Evolutionary conservation across 306 rosid genomes (phyloP), one percentile per base, ranked within the genome.

Genomic region (Rosa lucieae): DNA sequence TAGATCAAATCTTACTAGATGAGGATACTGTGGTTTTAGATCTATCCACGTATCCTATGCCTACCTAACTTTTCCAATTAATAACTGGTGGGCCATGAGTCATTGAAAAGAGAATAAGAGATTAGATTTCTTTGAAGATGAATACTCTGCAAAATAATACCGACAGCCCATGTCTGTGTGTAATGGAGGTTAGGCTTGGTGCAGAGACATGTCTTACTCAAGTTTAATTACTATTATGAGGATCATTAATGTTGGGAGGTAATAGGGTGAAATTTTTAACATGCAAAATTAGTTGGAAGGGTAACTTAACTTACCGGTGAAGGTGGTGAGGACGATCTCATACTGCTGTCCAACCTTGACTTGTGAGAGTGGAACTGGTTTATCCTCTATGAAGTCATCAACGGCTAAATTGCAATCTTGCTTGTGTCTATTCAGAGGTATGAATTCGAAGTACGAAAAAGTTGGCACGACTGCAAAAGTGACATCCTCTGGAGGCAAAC

Each of bases 381-480:
- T 81, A 43, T 86, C 99, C 87, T 95, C 99, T 9, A 83, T 35
- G 85, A 89, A 92, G 75, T 92, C 97, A 82, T 89, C 91, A 40
- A 53, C 53, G 29, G 49, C 86, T n/a, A 82, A 53, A 51, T 23
- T 3, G 67, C 73, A 47, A 73, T 81, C 82, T 71, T 83, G 77
- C 44, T 79, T 79, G 76, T 77, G 83, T 75, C 91, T 88, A 12
- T 78, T 73, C 8, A 95, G 91, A 44, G 99, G 98, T 52, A 95
- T 89, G 88, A 95, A 92, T 79, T 95, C 99, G 48, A 90, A 95
- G 93, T 95, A 95, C 29, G 97, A 89, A 79, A 95, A 91, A 53
- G 98, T 91, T 0, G 99, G 99, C 3, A 95, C 82, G 20, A 92
- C 98, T 0, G 97, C 91, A 55, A 91, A 95, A 23, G 97, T 88